Conservation (phyloP, 805 yeast species). For the Pichia insulana region DNA sequence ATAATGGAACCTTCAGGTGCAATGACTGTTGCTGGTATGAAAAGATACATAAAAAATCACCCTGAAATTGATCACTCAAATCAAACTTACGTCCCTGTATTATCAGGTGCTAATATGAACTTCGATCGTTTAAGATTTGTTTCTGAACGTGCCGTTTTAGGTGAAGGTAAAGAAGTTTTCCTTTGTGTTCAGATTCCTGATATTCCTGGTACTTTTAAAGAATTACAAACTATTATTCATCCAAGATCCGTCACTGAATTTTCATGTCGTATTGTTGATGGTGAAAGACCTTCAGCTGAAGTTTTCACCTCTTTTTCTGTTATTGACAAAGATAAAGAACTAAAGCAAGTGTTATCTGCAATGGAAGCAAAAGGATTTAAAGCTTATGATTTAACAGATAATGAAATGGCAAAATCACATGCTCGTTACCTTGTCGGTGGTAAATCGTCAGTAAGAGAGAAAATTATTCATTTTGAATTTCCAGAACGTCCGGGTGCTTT, state of each 20-base stretch:
- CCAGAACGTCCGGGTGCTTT: conserved; percentile 98
- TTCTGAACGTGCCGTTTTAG: conserved; percentile 94
- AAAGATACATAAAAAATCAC: conserved; percentile 61
- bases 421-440: conserved; percentile 97
- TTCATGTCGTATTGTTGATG: conserved; percentile 65
- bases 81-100: conserved; percentile 70
- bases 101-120: conserved; percentile 98
- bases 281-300: conserved; percentile 45
- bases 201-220: conserved; percentile 79
- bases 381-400: conserved; percentile 80
- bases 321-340: conserved; percentile 64
- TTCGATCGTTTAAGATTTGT: conserved; percentile 94
- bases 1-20: conserved; percentile 98
- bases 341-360: conserved; percentile 50
- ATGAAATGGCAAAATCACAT: conserved; percentile 92
- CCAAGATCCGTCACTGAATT: conserved; percentile 94
- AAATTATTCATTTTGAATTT: conserved; percentile 78
- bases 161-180: conserved; percentile 95
- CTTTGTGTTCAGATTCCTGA: conserved; percentile 88
- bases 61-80: conserved; percentile 64
- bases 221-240: conserved; percentile 64
- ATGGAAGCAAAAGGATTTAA: conserved; percentile 57
- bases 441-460: conserved; percentile 66
- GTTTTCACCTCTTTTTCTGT: conserved; percentile 87
- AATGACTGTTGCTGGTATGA: conserved; percentile 88